Evolutionary conservation across 495 filamentous ascomycete species (phyloP), one percentile per base, ranked within the genome.

Genomic region (Penicillium egyptiacum): DNA sequence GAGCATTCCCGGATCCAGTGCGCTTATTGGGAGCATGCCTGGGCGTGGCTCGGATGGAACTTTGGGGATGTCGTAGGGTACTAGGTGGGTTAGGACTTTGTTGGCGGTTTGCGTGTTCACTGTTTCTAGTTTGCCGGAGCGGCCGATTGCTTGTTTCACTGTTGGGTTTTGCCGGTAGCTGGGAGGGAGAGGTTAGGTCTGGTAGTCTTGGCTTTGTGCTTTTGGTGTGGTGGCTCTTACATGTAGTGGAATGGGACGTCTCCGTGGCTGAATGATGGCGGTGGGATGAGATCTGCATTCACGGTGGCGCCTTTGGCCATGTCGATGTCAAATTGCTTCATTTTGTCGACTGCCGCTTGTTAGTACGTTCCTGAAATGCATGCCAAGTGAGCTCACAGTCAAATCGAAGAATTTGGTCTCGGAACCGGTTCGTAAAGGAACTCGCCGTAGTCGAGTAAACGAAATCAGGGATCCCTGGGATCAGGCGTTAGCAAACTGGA

Each of bases 261-360:
- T 44, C 81, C 80, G 52, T 83, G 80, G 33, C 84, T 86, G 67
- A 94, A 90, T 10, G 79, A 79, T 1, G 93, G 89, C 0, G 94
- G 90, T 16, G 90, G 90, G 28, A 92, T 83, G 49, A 96, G 80
- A 60, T 92, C 88, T 33, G 83, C 81, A 50, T 84, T 79, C 26
- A 62, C 68, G 5, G 73, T 75, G 22, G 74, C 65, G 17, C 87
- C 85, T 69, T 85, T 85, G 48, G 75, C 79, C 57, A 88, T 81
- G 53, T 86, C 72, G 35, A 96, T 71, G 48, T 86, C 79, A 71
- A 92, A 95, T n/a, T 86, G 66, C 53, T 87, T 88, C 56, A 97
- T 75, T 48, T 86, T 86, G 1, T 80, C 74, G 55, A 86, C 86
- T 89, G 58, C 6, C 6, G 26, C 10, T 16, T 50, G 20, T 66